Base-by-base conservation (phyloP, 78 protist species). In the Pigoraptor vietnamica region DNA sequence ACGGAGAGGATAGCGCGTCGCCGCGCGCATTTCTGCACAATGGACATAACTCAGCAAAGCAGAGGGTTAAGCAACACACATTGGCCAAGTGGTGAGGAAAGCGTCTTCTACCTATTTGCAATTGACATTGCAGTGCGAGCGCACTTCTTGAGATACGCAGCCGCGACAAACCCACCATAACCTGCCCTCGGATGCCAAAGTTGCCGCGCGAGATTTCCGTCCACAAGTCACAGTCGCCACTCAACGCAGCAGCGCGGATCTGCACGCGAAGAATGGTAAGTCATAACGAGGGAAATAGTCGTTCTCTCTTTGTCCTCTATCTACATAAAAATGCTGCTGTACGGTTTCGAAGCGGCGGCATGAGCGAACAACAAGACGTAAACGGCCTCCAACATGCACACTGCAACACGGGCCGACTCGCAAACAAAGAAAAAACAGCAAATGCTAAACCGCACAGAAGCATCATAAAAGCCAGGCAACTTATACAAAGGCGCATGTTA, bases 181-280 rank as follows among this genome's bases (percentile, higher is more conserved):
- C 90, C 67, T 93, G 95, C 38, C 81, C 89, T 34, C 21, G 35
- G 23, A 93, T 23, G 39, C 25, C n/a, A 36, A 79, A 1, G 39
- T 92, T 79, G n/a, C 92, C 93, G 25, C 95, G 55, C 0, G 83
- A 29, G 19, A 92, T 0, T 32, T 93, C 95, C 25, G 83, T 24
- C 67, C 39, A 23, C 35, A 90, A 93, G 79, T n/a, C 25, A 91
- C 98, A 96, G 91, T 96, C 98, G 14, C 98, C 98, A 89, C 95
- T 92, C 10, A 96, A 84, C 48, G 88, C 92, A 1, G 97, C 96
- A 14, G 98, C 98, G 38, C 98, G 95, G 67, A 96, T 93, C 97
- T 94, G 88, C 23, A 10, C 29, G 81, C 1, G 19, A 24, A 88
- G 6, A 39, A 39, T 29, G n/a, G n/a, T n/a, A n/a, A n/a, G n/a